phyloP scores from a whole-genome alignment of 768 basidiomycete genomes.

The Wakefieldia striispora region DNA sequence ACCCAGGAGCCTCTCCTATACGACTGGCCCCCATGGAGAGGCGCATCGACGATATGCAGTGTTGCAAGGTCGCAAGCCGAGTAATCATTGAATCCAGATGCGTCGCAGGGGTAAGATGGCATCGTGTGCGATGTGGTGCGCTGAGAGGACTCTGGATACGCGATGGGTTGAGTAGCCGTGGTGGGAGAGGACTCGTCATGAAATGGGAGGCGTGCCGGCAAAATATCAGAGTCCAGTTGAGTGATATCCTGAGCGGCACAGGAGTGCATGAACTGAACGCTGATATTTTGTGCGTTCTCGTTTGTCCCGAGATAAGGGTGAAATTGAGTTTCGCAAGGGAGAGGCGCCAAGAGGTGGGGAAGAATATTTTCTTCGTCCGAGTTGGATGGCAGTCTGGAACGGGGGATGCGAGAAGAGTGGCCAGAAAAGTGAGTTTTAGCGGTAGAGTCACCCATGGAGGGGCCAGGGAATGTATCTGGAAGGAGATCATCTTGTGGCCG shows the following conservation, averaged over 20 bases:
- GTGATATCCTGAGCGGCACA: constrained; percentile 19
- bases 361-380: constrained; percentile 14
- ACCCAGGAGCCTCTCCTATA: constrained; percentile 29
- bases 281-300: constrained; percentile 26
- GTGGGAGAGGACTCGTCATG: constrained; percentile 3
- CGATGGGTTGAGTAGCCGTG: constrained; percentile 3
- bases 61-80: constrained; percentile 11
- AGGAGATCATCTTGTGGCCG: constrained; percentile 23
- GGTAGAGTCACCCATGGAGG: constrained; percentile 22
- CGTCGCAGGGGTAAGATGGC: constrained; percentile 13
- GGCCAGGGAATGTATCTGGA: constrained; percentile 5
- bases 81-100: constrained; percentile 9
- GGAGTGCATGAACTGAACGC: constrained; percentile 30
- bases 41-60: constrained; percentile 9
- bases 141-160: constrained; percentile 32
- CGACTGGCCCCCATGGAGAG: constrained; percentile 9
- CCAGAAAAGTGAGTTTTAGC: constrained; percentile 14
- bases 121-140: constrained; percentile 26
- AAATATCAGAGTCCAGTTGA: constrained; percentile 28
- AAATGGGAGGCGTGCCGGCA: constrained; percentile 14
- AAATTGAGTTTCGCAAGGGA: constrained; percentile 11
- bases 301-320: constrained; percentile 14
- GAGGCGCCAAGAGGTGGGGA: constrained; percentile 18
- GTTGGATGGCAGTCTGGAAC: constrained; percentile 12
- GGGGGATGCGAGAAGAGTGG: constrained; percentile 9